Evolutionary conservation across 106 monocot genomes (phyloP).

Genomic region (Triglochin maritima): DNA sequence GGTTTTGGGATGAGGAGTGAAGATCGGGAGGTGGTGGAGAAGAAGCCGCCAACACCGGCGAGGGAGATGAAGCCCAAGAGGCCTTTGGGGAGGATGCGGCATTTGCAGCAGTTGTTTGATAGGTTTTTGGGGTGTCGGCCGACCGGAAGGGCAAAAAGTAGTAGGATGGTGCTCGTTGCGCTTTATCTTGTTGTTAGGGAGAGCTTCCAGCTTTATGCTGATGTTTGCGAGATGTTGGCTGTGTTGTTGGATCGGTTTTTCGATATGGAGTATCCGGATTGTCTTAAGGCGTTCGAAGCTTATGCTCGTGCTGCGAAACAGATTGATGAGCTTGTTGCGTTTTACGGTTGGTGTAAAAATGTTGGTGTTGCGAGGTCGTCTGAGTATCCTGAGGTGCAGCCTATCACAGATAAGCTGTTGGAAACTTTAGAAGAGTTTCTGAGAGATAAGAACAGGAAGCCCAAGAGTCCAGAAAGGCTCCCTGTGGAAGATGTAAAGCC

Average conservation of each 20-base stretch:
- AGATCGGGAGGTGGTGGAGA: slow-evolving; percentile 3
- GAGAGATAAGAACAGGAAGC: slow-evolving; percentile 43
- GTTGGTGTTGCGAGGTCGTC: slow-evolving; percentile 63
- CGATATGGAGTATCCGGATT: slow-evolving; percentile 74
- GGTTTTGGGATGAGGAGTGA: neutral
- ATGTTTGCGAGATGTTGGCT: slow-evolving; percentile 63
- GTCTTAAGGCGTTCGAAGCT: slow-evolving; percentile 69
- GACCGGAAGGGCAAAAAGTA: slow-evolving; percentile 44
- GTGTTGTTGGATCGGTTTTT: slow-evolving; percentile 66
- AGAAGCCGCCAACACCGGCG: slow-evolving; percentile 38
- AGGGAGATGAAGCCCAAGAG: slow-evolving; percentile 48
- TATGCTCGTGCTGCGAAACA: slow-evolving; percentile 74
- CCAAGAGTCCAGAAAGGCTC: slow-evolving; percentile 32
- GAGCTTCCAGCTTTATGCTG: slow-evolving; percentile 70
- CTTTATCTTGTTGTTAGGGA: slow-evolving; percentile 60
- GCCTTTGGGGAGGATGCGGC: slow-evolving; percentile 41
- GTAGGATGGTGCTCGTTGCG: slow-evolving; percentile 43
- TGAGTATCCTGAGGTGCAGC: slow-evolving; percentile 76
- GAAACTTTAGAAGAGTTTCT: slow-evolving; percentile 76
- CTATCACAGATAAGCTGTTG: slow-evolving; percentile 62
- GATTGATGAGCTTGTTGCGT: slow-evolving; percentile 60
- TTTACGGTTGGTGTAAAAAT: slow-evolving; percentile 78
- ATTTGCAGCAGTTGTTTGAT: slow-evolving; percentile 52
- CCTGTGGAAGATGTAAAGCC: neutral
- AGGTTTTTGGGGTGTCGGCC: slow-evolving; percentile 57